A percentile compares a stretch with the other conserved stretches of the same genome.
These are phyloP conservation scores for Hymenoscyphus fraxineus DNA, from an alignment of 2,329 filamentous ascomycete genomes.

Conservation along the genomic window DNA sequence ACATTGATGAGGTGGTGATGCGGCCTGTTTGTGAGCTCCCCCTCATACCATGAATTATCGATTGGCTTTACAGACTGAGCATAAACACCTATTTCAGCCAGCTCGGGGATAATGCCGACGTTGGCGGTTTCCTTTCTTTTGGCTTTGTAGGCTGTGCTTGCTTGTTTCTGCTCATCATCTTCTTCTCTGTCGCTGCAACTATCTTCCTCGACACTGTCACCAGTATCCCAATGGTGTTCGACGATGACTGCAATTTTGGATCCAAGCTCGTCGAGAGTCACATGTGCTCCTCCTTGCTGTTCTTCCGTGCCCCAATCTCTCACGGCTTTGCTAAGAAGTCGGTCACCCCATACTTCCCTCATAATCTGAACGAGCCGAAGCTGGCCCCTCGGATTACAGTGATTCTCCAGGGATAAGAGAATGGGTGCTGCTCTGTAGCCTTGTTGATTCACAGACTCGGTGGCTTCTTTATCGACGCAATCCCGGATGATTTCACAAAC, in stretches of 20 bases:
- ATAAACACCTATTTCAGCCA: constrained; percentile 64
- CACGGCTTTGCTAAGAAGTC: constrained; percentile 56
- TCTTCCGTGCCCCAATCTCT: constrained; percentile 53
- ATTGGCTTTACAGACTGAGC: constrained; percentile 66
- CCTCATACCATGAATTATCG: constrained; percentile 62
- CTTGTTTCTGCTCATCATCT: constrained; percentile 43
- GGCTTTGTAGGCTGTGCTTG: constrained; percentile 50
- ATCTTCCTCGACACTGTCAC: constrained; percentile 42
- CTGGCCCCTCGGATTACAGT: constrained; percentile 58
- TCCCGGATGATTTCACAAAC: constrained; percentile 65
- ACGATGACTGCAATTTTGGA: constrained; percentile 65
- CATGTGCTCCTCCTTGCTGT: constrained; percentile 52
- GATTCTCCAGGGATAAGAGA: constrained; percentile 64
- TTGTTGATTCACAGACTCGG: constrained; percentile 38
- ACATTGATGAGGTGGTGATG: constrained; percentile 67
- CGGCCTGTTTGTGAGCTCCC: constrained; percentile 45
- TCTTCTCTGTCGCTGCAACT: constrained; percentile 42
- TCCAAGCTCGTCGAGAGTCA: constrained; percentile 55
- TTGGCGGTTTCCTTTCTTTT: constrained; percentile 46
- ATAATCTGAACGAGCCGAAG: constrained; percentile 61
- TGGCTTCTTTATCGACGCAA: constrained; percentile 55
- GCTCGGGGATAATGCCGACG: constrained; percentile 57
- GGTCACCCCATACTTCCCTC: constrained; percentile 58
- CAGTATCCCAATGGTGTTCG: constrained; percentile 58
- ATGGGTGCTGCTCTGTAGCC: constrained; percentile 51